Evolutionary conservation across 257 asterid species (phyloP).

Genomic region (Solanum chiquidenum): DNA sequence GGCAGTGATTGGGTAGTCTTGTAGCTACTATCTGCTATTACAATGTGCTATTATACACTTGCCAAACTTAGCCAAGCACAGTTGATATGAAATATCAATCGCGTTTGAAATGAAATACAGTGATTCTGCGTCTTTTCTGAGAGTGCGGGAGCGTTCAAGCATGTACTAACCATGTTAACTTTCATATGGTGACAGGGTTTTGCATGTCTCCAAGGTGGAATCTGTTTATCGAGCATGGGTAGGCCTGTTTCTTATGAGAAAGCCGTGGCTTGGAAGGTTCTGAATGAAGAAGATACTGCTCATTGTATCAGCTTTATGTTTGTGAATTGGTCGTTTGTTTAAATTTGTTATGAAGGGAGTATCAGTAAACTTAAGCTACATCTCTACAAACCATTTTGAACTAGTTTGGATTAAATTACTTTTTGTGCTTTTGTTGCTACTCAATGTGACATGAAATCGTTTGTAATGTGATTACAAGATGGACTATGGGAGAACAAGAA

Average conservation of each 20-base stretch:
- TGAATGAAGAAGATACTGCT: conserved; percentile 58
- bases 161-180: not conserved
- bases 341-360: not conserved
- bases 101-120: not conserved
- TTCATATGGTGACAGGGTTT: conserved; percentile 40
- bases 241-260: conserved; percentile 81
- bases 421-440: not conserved
- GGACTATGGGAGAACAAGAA: too few relatives aligned
- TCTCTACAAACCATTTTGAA: not conserved
- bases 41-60: not conserved
- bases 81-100: not conserved
- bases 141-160: not conserved
- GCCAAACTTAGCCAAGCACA: not conserved
- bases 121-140: not conserved
- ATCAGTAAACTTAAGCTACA: not conserved
- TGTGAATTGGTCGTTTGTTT: conserved; percentile 81
- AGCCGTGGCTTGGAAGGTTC: conserved; percentile 92
- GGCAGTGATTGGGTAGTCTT: not conserved
- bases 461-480: not conserved
- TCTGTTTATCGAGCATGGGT: conserved; percentile 92
- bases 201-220: conserved; percentile 74
- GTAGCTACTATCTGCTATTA: not conserved
- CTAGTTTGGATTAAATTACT: not conserved
- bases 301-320: conserved; percentile 78
- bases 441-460: not conserved